These are phyloP conservation scores for Suillus decipiens DNA, from an alignment of 768 basidiomycete species.

Conservation along the genomic window DNA sequence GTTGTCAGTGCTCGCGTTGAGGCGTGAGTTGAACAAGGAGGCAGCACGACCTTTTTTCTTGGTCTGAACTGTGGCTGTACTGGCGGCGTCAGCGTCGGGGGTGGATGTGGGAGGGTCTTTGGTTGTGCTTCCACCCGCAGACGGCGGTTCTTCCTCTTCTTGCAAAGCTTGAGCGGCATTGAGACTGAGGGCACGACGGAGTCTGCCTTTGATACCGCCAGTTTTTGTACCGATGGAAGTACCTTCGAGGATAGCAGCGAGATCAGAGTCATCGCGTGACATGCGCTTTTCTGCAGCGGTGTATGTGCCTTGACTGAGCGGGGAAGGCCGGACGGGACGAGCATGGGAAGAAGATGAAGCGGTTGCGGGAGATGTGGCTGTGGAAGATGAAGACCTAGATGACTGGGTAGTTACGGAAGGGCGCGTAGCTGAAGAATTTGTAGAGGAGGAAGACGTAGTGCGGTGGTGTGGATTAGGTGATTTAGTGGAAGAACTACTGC, in stretches of 20 bases:
- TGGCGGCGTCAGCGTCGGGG: conserved; percentile 25
- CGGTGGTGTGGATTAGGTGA: conserved; percentile 32
- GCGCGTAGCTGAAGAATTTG: conserved; percentile 25
- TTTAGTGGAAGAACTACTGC: conserved; percentile 30
- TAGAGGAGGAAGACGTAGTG: conserved; percentile 32
- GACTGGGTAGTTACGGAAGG: conserved; percentile 30
- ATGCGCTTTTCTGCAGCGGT: conserved; percentile 71
- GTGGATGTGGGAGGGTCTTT: conserved; percentile 27
- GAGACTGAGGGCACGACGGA: conserved; percentile 73
- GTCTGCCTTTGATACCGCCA: conserved; percentile 74
- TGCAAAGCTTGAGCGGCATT: conserved; percentile 58
- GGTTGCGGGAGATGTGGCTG: conserved; percentile 12
- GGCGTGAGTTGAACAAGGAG: conserved; percentile 82
- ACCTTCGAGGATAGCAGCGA: conserved; percentile 52
- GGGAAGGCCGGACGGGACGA: conserved; percentile 34
- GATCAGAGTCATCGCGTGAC: conserved; percentile 76
- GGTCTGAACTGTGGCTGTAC: conserved; percentile 45
- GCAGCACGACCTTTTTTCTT: conserved; percentile 77
- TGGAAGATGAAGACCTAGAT: conserved; percentile 28
- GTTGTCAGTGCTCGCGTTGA: conserved; percentile 91
- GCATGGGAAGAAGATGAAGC: conserved; percentile 29
- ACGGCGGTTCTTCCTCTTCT: conserved; percentile 45
- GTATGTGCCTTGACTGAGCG: conserved; percentile 43
- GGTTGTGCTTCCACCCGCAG: conserved; percentile 30
- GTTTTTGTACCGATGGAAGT: conserved; percentile 52